Percentiles rank a stretch among this genome's conserved stretches.
phyloP scores from a whole-genome alignment of 331 rosid genomes.

The Malus hybrid region DNA sequence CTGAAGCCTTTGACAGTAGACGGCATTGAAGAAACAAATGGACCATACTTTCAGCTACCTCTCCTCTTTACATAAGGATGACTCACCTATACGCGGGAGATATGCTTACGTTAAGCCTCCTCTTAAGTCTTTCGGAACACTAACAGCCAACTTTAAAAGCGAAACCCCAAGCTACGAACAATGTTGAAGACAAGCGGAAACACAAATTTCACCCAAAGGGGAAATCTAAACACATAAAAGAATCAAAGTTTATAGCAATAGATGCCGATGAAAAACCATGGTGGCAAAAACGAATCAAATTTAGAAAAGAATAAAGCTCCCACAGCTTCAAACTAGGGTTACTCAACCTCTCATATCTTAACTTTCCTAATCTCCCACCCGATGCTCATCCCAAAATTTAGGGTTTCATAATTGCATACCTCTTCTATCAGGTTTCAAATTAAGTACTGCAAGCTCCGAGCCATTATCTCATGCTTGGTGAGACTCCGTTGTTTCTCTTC shows the following conservation, averaged over 20 bases:
- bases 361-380: background rate
- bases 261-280: background rate
- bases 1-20: too few relatives aligned
- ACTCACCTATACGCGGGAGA: background rate
- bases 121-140: background rate
- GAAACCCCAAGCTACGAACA: background rate
- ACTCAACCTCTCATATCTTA: background rate
- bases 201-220: background rate
- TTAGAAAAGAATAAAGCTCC: background rate
- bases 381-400: background rate
- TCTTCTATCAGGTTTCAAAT: background rate
- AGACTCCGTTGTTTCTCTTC: background rate
- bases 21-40: too few relatives aligned
- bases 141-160: background rate
- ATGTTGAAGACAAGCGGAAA: background rate
- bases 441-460: background rate
- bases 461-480: conserved; percentile 1
- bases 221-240: background rate
- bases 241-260: background rate
- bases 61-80: background rate
- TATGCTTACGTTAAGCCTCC: background rate
- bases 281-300: background rate
- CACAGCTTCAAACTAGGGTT: background rate
- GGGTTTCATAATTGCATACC: background rate
- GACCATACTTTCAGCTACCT: background rate